Evolutionary conservation across 208 protist species (phyloP), one percentile per base, ranked within the genome.

Genomic region (Acanthamoeba healyi): DNA sequence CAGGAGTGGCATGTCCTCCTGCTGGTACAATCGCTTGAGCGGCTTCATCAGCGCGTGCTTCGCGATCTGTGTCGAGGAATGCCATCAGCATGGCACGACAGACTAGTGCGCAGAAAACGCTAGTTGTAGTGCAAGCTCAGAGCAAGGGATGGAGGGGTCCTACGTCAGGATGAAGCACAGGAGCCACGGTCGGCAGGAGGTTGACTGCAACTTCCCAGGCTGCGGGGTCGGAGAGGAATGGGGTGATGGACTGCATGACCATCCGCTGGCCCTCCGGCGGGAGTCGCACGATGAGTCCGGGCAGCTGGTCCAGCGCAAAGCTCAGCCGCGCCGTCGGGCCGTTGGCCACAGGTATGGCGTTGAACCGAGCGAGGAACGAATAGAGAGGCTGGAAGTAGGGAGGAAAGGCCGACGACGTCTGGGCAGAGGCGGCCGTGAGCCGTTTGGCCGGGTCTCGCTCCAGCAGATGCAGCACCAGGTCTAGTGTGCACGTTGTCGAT

Each of bases 341-440:
- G 14, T 9, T 36, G 2, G 70, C 42, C 0, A 17, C 22, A n/a
- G 70, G 70, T 22, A 63, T 63, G 29, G 54, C 12, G 40, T 91
- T 26, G 58, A 72, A 91, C 15, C 36, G 34, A 19, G 84, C 46
- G 12, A 91, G 84, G 42, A 91, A 91, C 26, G 46, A 24, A 38
- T 91, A 72, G n/a, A 91, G 38, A 32, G 36, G 32, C 38, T 29
- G 15, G 61, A 91, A 91, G 54, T 72, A 91, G 58, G 54, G n/a
- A 1, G 84, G 84, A 26, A 91, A 91, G 34, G 17, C 38, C 19
- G 54, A 49, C 40, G 32, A 72, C 42, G 19, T 32, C 54, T 51
- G 84, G 3, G 42, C 79, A 54, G 32, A 40, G 5, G 84, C n/a
- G 5, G 38, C 32, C 6, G 54, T 32, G 46, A 24, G 46, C 0